Evolutionary conservation across 2,329 filamentous ascomycete genomes (phyloP).

Genomic region (Xylaria sp.): DNA sequence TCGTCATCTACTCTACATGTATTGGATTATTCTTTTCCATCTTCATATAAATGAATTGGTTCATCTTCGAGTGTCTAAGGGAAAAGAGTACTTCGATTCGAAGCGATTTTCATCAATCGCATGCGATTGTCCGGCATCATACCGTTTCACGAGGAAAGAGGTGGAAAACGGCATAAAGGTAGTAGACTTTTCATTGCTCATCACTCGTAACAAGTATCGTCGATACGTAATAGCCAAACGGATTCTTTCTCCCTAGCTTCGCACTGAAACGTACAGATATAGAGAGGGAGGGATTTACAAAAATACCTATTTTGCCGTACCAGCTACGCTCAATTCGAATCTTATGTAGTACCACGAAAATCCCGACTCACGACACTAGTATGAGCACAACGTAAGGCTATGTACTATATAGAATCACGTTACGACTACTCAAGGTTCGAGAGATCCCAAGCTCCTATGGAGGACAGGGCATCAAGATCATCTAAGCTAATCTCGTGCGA

Average conservation of each 20-base stretch:
- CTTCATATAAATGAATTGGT: background rate
- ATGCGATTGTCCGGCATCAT: background rate
- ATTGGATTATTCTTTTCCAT: background rate
- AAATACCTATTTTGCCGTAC: background rate
- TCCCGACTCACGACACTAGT: background rate
- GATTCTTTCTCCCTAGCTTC: background rate
- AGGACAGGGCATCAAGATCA: slow-evolving; percentile 44
- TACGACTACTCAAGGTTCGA: slow-evolving; percentile 43
- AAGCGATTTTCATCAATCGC: background rate
- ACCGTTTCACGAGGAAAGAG: background rate
- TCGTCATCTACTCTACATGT: background rate
- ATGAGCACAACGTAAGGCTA: slow-evolving; percentile 7
- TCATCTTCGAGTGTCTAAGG: background rate
- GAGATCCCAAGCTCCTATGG: slow-evolving; percentile 48
- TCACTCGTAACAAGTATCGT: slow-evolving; percentile 29
- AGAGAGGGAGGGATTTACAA: background rate
- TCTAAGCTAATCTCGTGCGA: slow-evolving; percentile 47
- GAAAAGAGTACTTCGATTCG: background rate
- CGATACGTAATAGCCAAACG: slow-evolving; percentile 10
- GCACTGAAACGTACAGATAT: background rate
- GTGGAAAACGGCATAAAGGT: background rate
- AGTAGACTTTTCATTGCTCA: slow-evolving; percentile 30
- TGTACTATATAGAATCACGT: slow-evolving; percentile 12
- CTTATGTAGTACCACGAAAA: background rate
- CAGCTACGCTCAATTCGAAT: background rate